A percentile compares a stretch with the other conserved stretches of the same genome.
These are phyloP conservation scores for Nemania diffusa DNA, from an alignment of 2,329 filamentous ascomycete genomes.

Conservation along the genomic window DNA sequence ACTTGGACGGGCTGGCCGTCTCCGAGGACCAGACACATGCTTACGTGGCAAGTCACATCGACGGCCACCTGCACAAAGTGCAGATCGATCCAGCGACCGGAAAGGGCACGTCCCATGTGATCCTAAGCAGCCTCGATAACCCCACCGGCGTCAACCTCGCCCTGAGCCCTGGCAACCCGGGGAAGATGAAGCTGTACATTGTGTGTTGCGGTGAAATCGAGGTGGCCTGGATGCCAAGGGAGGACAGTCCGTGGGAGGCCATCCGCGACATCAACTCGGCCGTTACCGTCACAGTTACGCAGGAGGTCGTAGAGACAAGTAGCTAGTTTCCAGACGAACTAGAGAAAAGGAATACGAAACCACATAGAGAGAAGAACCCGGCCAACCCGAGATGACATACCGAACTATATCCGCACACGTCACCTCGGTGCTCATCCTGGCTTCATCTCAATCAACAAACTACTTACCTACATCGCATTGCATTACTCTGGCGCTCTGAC, in stretches of 20 bases:
- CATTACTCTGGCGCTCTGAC: constrained; percentile 22
- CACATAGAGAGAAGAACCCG: neutral
- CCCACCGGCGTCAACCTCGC: constrained; percentile 45
- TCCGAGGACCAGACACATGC: constrained; percentile 38
- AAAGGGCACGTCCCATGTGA: constrained; percentile 34
- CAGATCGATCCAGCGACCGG: constrained; percentile 40
- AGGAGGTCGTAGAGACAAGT: constrained; percentile 32
- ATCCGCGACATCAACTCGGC: constrained; percentile 44
- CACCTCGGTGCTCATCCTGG: neutral
- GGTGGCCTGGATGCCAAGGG: constrained; percentile 46
- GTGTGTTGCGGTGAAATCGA: constrained; percentile 49
- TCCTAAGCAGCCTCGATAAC: constrained; percentile 44
- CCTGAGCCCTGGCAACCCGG: constrained; percentile 25
- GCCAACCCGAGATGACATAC: constrained; percentile 14
- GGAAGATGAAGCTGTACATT: constrained; percentile 43
- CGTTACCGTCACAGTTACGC: constrained; percentile 37
- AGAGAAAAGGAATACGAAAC: neutral
- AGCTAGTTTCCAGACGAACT: neutral
- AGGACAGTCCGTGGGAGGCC: constrained; percentile 43
- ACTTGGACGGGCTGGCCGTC: constrained; percentile 47
- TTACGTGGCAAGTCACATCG: constrained; percentile 46
- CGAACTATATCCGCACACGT: constrained; percentile 10
- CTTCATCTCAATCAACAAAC: constrained; percentile 7
- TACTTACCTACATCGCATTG: neutral
- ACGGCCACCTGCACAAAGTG: constrained; percentile 44